phyloP scores from a whole-genome alignment of 768 basidiomycete genomes.

The Aureoboletus auriporus region DNA sequence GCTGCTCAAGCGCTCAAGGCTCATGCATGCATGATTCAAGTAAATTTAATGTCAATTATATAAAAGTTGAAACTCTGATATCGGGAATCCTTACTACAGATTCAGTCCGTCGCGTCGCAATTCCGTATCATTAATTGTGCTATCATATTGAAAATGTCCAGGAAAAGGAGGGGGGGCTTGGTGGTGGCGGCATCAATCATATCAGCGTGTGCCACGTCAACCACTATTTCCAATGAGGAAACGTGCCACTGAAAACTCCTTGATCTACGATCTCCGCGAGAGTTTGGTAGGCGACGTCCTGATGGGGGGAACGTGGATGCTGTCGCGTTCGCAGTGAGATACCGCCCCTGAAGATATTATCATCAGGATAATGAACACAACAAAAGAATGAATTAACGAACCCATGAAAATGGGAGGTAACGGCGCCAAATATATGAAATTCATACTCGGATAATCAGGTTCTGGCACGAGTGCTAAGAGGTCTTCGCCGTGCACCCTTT shows the following conservation, averaged over 20 bases:
- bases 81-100: too few species aligned
- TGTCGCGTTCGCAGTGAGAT: background rate
- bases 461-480: background rate
- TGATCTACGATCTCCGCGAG: conserved; percentile 16
- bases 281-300: conserved; percentile 6
- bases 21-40: too few species aligned
- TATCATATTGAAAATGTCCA: too few species aligned
- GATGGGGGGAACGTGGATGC: conserved; percentile 5
- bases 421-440: conserved; percentile 1
- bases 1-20: too few species aligned
- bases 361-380: background rate
- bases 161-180: too few species aligned
- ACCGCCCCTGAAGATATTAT: background rate
- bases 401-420: background rate
- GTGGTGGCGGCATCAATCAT: background rate
- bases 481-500: background rate
- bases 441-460: background rate
- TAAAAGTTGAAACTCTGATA: too few species aligned
- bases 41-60: too few species aligned
- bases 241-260: too few species aligned
- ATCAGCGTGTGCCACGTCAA: background rate
- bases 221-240: background rate
- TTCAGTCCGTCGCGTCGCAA: too few species aligned
- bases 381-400: conserved; percentile 1
- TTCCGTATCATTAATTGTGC: too few species aligned